Conservation (phyloP, 1,139 yeast species). For the Protomyces inundatus region DNA sequence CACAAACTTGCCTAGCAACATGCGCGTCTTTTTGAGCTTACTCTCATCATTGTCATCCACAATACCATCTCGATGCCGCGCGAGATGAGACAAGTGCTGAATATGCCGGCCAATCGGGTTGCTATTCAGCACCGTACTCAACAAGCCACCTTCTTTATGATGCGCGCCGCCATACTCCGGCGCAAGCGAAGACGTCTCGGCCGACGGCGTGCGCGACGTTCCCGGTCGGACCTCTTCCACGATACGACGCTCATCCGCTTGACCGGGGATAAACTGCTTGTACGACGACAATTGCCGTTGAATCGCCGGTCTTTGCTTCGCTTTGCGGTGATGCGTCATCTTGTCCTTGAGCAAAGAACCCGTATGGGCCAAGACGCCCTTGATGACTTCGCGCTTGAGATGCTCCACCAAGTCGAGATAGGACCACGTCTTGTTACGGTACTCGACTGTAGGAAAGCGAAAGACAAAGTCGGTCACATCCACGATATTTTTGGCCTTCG, state of each 20-base stretch:
- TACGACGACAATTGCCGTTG: slow-evolving; percentile 42
- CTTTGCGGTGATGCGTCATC: slow-evolving; percentile 42
- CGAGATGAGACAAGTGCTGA: slow-evolving; percentile 20
- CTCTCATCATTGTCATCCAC: slow-evolving; percentile 27
- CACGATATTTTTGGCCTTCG: slow-evolving; percentile 58
- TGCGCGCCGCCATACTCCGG: background rate
- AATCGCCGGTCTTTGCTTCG: slow-evolving; percentile 41
- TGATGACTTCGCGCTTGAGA: slow-evolving; percentile 62
- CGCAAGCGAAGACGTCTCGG: slow-evolving; percentile 9
- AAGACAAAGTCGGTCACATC: slow-evolving; percentile 68
- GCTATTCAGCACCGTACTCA: slow-evolving; percentile 8
- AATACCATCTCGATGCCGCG: slow-evolving; percentile 18
- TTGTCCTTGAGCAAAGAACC: slow-evolving; percentile 79
- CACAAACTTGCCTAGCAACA: slow-evolving; percentile 28
- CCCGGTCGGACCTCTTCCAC: background rate
- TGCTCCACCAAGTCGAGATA: slow-evolving; percentile 63
- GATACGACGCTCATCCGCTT: background rate
- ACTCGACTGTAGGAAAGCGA: slow-evolving; percentile 59
- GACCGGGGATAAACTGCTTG: slow-evolving; percentile 1
- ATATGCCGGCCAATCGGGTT: slow-evolving; percentile 24
- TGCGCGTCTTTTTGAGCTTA: slow-evolving; percentile 22
- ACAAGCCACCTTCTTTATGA: background rate
- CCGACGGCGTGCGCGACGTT: background rate
- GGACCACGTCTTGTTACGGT: slow-evolving; percentile 70
- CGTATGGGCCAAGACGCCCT: slow-evolving; percentile 63